phyloP scores from a whole-genome alignment of 2,329 filamentous ascomycete species.

The Coniochaeta sp. region DNA sequence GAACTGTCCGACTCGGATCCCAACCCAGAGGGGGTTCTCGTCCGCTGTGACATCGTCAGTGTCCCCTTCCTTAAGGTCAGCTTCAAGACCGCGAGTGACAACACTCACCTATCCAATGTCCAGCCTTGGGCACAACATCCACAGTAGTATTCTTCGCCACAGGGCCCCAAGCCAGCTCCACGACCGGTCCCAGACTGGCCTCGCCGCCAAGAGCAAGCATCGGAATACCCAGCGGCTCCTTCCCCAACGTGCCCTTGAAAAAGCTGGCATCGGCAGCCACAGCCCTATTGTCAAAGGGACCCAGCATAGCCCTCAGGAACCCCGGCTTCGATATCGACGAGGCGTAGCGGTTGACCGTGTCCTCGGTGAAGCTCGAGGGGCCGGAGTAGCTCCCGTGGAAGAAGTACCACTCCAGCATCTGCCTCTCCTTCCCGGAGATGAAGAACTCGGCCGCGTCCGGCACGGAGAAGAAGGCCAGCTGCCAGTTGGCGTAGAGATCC shows the following conservation, averaged over 20 bases:
- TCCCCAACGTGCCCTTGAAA: constrained; percentile 22
- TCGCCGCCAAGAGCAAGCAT: constrained; percentile 25
- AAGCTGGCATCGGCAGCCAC: constrained; percentile 25
- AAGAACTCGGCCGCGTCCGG: constrained; percentile 38
- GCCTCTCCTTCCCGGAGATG: constrained; percentile 30
- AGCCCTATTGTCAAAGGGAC: constrained; percentile 23
- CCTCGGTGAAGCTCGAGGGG: constrained; percentile 24
- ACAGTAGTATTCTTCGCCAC: constrained; percentile 17
- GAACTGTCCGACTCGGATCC: constrained; percentile 13
- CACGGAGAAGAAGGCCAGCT: constrained; percentile 36
- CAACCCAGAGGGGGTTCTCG: constrained; percentile 17
- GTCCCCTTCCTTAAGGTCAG: not conserved
- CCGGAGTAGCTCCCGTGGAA: constrained; percentile 35
- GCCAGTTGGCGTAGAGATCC: constrained; percentile 32
- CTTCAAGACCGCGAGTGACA: no score
- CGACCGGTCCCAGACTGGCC: constrained; percentile 18
- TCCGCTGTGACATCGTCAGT: constrained; percentile 9
- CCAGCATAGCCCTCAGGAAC: constrained; percentile 30
- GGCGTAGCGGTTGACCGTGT: constrained; percentile 29
- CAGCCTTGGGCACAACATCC: constrained; percentile 26
- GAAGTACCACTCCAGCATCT: constrained; percentile 38
- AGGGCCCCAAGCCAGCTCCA: constrained; percentile 11
- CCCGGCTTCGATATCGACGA: constrained; percentile 33
- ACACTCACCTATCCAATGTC: constrained; percentile 27
- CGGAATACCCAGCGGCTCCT: constrained; percentile 18